Evolutionary conservation across 2,329 filamentous ascomycete genomes (phyloP), one percentile per base, ranked within the genome.

Genomic region (Epichloe coenophiala): DNA sequence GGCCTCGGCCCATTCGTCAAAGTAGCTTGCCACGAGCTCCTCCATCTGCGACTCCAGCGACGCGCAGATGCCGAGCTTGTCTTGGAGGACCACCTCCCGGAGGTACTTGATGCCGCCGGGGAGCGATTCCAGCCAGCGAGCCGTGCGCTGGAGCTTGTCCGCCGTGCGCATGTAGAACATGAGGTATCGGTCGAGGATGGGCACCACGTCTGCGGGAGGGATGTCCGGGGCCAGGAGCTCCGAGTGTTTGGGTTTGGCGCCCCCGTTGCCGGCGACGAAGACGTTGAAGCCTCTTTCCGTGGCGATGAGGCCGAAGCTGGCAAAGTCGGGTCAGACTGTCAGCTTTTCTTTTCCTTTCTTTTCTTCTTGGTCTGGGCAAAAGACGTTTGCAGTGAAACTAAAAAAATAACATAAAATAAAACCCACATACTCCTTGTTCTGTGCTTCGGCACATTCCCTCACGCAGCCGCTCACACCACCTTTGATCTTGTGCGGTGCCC

Each of bases 91-190:
- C 3, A 95, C 89, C 59, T 89, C 80, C 48, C 81, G 81, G 0
- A 95, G 78, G 63, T 95, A 95, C 53, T 79, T 77, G 67, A 95
- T 83, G 1, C 89, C 89, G 5, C 88, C 89, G 0, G 89, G 88
- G 0, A 95, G 76, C 48, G 76, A 78, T 65, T 95, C 89, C 38
- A 95, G 73, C 89, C 89, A 95, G 23, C 88, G 78, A 0, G 89
- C 89, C 27, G 89, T 95, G 47, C 89, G 80, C 67, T 95, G 88
- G 0, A 95, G 79, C 62, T 86, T 89, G 70, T 95, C 89, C 43
- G 88, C 89, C 0, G 90, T 94, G 57, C 88, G 86, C 60, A 95
- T 93, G 69, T 95, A 95, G 72, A 95, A 91, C 69, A 90, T 88
- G 23, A 95, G 77, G 62, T 93, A 95, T 43, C 90, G 83, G 65